phyloP scores from a whole-genome alignment of 441 rosid species.

The Populus trichocarpa region DNA sequence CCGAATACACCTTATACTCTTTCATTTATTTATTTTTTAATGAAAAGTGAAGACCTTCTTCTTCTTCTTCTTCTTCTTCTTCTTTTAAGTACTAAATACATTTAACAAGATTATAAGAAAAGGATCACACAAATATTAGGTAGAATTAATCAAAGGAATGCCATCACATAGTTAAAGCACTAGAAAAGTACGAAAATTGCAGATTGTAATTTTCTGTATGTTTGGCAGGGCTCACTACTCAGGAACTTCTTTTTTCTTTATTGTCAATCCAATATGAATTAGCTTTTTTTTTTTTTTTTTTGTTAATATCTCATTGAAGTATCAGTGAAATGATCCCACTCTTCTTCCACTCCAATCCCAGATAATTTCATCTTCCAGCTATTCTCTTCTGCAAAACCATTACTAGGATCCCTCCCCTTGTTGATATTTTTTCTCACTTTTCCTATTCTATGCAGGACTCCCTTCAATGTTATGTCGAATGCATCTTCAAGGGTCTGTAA shows the following conservation, averaged over 20 bases:
- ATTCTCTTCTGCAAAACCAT: constrained; percentile 20
- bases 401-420: constrained; percentile 27
- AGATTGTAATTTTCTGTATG: neutral
- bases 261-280: neutral
- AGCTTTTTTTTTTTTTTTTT: no score
- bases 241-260: neutral
- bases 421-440: constrained; percentile 22
- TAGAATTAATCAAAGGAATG: no score
- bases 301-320: no score
- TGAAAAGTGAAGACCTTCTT: no score
- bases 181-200: neutral
- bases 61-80: no score
- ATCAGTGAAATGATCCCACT: constrained; percentile 1
- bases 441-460: constrained; percentile 38
- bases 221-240: no score
- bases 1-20: no score
- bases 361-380: constrained; percentile 9
- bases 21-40: no score
- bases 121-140: no score
- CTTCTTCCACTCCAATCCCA: neutral
- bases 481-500: constrained; percentile 46
- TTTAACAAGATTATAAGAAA: no score
- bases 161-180: no score
- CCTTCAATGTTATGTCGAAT: constrained; percentile 46
- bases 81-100: no score